Evolutionary conservation across 78 protist genomes (phyloP).

Genomic region (Planoprotostelium fungivorum): DNA sequence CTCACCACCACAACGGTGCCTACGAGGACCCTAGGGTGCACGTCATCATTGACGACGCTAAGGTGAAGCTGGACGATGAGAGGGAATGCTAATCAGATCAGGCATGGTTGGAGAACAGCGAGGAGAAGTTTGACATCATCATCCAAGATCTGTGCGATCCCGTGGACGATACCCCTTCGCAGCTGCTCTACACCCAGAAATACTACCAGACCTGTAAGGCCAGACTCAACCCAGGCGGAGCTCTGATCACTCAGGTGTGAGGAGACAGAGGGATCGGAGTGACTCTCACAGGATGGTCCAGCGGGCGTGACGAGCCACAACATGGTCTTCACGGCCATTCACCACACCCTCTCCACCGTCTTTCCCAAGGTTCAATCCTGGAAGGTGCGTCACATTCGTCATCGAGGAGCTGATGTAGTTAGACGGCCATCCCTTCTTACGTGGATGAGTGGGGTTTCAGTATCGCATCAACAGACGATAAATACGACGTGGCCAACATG

Average conservation of each 20-base stretch:
- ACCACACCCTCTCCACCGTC: slow-evolving; percentile 22
- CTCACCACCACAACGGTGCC: slow-evolving; percentile 18
- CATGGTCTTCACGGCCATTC: slow-evolving; percentile 22
- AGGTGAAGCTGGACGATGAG: slow-evolving; percentile 3
- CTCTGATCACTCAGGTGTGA: slow-evolving; percentile 27
- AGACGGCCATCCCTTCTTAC: slow-evolving; percentile 24
- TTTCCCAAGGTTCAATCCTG: slow-evolving; percentile 12
- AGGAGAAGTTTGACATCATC: slow-evolving; percentile 36
- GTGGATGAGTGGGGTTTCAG: slow-evolving; percentile 43
- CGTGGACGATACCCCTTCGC: slow-evolving; percentile 50
- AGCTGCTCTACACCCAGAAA: slow-evolving; percentile 34
- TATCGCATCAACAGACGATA: slow-evolving; percentile 5
- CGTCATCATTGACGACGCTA: slow-evolving; percentile 46
- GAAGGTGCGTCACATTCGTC: neutral
- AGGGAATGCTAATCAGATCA: neutral
- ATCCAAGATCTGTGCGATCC: slow-evolving; percentile 61
- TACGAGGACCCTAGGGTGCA: slow-evolving; percentile 18
- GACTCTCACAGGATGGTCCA: neutral
- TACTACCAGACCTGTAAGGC: slow-evolving; percentile 26
- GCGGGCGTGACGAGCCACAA: slow-evolving; percentile 8
- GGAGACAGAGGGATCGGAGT: neutral
- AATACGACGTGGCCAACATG: neutral
- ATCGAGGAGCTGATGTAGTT: neutral
- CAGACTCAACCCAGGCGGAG: slow-evolving; percentile 45
- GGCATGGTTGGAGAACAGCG: neutral